Evolutionary conservation across 805 yeast species (phyloP), one percentile per base, ranked within the genome.

Genomic region (Saturnispora kantuleensis): DNA sequence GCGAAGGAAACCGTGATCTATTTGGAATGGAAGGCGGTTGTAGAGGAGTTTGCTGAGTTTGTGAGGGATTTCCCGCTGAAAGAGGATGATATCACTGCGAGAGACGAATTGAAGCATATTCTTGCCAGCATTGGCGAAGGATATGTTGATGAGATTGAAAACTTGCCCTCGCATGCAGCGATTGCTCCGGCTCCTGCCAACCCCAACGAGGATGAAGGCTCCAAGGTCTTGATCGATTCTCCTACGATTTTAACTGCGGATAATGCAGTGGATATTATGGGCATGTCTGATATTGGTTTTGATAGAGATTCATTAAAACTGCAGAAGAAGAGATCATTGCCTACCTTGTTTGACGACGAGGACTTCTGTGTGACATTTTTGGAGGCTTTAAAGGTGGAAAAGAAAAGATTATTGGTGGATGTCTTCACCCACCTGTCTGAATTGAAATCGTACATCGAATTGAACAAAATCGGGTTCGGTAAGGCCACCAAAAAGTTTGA

Each of bases 401-500:
- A 84, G 51, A 83, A 80, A 62, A 80, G 80, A 55, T 68, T 88
- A 47, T 60, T 82, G 8, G 70, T 79, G 36, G 73, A 81, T 3
- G 64, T 79, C 35, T 90, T 78, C 65, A 90, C 90, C 3, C 67
- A 76, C 15, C 66, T 88, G 16, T 81, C 89, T 7, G 97, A 90
- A 62, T 70, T 90, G 52, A 79, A 83, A 54, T 85, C 95, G 10
- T 90, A 67, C 59, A 71, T 84, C 41, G 95, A 88, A 56, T 69
- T 93, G 52, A 90, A 90, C 68, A 74, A 72, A 52, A 85, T 95
- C 18, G 97, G 97, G 2, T 85, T 90, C 62, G 74, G 84, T 42
- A 90, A 90, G 64, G 89, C 90, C 35, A 71, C 88, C 52, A 90
- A 90, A 62, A 90, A 90, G 64, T 93, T 86, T 60, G 96, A 93